Conservation (phyloP, 1,139 yeast genomes). For the Candida tropicalis region DNA sequence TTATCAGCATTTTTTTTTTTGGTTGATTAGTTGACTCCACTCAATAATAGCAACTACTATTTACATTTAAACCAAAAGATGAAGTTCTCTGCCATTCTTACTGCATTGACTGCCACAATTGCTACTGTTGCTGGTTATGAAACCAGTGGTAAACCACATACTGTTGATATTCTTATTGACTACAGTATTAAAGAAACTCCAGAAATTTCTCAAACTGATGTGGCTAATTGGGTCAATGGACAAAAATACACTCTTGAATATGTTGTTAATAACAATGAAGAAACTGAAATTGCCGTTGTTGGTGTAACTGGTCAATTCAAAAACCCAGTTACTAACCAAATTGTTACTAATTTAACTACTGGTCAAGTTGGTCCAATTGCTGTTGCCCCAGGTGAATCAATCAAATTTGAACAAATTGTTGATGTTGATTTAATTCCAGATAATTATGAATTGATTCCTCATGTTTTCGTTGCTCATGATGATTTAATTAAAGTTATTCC, state of each 20-base stretch:
- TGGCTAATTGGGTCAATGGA: constrained; percentile 51
- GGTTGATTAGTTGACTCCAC: no score
- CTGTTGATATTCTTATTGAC: constrained; percentile 43
- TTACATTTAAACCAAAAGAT: constrained; percentile 7
- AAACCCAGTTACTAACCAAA: constrained; percentile 54
- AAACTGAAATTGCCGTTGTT: constrained; percentile 51
- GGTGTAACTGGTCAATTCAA: constrained; percentile 77
- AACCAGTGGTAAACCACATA: constrained; percentile 17
- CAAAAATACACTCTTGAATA: constrained; percentile 59
- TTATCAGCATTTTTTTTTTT: no score
- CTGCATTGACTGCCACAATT: constrained; percentile 22
- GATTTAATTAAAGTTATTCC: constrained; percentile 59
- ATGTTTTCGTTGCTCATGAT: constrained; percentile 54
- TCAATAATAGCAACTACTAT: no score
- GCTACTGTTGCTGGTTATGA: constrained; percentile 21
- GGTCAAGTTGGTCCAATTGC: constrained; percentile 65
- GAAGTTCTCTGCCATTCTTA: constrained; percentile 24
- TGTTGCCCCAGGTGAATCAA: constrained; percentile 52
- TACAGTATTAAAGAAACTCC: constrained; percentile 48
- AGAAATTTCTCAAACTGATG: constrained; percentile 33
- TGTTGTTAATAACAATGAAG: constrained; percentile 60
- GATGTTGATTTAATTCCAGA: constrained; percentile 59
- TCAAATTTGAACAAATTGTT: constrained; percentile 53
- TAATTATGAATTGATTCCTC: constrained; percentile 63
- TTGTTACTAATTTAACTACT: constrained; percentile 63